phyloP scores from a whole-genome alignment of 495 filamentous ascomycete species.

The Podospora anserina region DNA sequence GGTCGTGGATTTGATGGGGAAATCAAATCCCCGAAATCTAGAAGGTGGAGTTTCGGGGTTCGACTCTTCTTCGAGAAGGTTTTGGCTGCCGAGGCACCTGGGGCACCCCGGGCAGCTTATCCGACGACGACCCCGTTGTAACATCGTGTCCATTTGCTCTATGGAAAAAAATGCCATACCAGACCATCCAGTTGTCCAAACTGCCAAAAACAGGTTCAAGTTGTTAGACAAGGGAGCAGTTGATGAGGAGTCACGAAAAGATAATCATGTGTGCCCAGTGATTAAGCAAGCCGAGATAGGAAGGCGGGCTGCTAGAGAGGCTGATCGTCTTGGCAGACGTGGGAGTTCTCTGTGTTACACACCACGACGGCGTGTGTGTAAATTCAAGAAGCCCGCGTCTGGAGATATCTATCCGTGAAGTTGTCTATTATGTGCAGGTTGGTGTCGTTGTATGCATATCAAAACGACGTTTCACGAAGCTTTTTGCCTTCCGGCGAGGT shows the following conservation, averaged over 20 bases:
- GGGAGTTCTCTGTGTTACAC: not conserved
- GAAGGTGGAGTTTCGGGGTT: not conserved
- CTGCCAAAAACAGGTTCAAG: not conserved
- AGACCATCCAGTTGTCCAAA: not conserved
- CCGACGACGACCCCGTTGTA: not conserved
- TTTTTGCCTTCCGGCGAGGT: not conserved
- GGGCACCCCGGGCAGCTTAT: not conserved
- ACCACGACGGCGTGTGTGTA: conserved; percentile 1
- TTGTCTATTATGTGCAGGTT: not conserved
- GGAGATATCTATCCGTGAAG: not conserved
- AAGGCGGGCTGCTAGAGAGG: conserved; percentile 13
- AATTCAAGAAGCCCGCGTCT: not conserved
- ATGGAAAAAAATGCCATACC: not conserved
- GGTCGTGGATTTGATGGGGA: not conserved
- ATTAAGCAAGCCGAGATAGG: conserved; percentile 18
- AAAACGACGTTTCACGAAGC: not conserved
- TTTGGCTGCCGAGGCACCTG: not conserved
- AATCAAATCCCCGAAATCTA: not conserved
- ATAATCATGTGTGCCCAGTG: conserved; percentile 5
- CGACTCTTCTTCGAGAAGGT: conserved; percentile 8
- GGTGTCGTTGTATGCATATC: not conserved
- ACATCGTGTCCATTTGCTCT: not conserved
- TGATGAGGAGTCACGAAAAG: conserved; percentile 2
- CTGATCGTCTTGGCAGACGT: conserved; percentile 23
- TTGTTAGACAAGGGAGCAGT: not conserved